Conservation (phyloP, 352 stramenopile species). For the Globisporangium carolinianum region DNA sequence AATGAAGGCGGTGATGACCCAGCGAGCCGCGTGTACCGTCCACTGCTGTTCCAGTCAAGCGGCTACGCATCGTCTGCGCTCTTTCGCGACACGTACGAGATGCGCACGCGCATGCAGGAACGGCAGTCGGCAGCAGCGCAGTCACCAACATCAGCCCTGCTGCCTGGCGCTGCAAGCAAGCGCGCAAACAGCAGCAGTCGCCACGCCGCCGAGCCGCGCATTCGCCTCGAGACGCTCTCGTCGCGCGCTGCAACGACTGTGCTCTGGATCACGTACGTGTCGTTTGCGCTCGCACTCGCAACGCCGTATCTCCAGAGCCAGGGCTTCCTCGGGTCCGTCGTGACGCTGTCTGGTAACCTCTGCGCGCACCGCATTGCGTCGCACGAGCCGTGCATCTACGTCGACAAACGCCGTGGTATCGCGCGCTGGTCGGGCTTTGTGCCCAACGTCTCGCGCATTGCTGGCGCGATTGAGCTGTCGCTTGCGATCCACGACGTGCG, state of each 20-base stretch:
- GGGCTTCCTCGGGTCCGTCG: conserved; percentile 58
- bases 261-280: conserved; percentile 70
- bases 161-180: conserved; percentile 1
- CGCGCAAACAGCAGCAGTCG: conserved; percentile 5
- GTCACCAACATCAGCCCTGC: conserved; percentile 20
- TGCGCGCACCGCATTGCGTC: conserved; percentile 20
- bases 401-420: conserved; percentile 43
- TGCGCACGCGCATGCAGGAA: conserved; percentile 49
- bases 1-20: conserved; percentile 19
- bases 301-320: conserved; percentile 74
- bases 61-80: conserved; percentile 80
- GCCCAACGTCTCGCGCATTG: conserved; percentile 61
- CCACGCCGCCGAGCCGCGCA: conserved; percentile 29
- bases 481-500: conserved; percentile 38
- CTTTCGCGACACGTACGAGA: conserved; percentile 73
- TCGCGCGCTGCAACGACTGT: conserved; percentile 66
- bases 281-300: conserved; percentile 59
- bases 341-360: conserved; percentile 45
- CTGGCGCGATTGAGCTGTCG: conserved; percentile 54
- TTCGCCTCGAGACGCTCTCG: conserved; percentile 76
- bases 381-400: conserved; percentile 50
- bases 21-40: conserved; percentile 47
- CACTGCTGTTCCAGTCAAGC: conserved; percentile 70
- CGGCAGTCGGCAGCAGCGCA: conserved; percentile 1
- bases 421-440: conserved; percentile 68